Percentiles rank a stretch among this genome's conserved stretches.
Evolutionary conservation across 805 yeast species (phyloP).

Genomic region (Debaryomyces prosopidis): DNA sequence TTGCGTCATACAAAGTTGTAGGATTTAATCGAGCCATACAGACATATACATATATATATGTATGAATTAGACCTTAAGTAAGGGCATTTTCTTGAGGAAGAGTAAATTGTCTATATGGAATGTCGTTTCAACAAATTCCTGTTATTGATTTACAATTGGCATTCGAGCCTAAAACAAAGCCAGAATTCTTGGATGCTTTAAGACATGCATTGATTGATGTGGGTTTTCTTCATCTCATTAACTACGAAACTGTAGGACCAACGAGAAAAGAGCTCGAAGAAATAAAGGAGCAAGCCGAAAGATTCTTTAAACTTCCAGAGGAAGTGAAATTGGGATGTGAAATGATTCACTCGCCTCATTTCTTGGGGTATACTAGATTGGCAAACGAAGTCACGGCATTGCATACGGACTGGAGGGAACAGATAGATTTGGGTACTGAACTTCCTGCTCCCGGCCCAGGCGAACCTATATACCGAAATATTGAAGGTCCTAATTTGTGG

Average conservation of each 20-base stretch:
- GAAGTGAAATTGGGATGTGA: constrained; percentile 46
- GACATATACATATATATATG: too few relatives aligned
- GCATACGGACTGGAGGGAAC: constrained; percentile 59
- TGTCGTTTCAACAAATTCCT: constrained; percentile 45
- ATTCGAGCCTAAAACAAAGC: constrained; percentile 40
- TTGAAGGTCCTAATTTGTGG: constrained; percentile 61
- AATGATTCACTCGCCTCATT: constrained; percentile 58
- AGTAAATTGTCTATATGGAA: constrained; percentile 1
- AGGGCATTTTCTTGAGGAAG: too few relatives aligned
- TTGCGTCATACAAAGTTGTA: too few relatives aligned
- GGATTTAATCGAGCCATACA: too few relatives aligned
- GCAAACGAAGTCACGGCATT: constrained; percentile 60
- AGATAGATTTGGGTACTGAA: constrained; percentile 59
- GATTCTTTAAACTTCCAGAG: constrained; percentile 48
- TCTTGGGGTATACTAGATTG: constrained; percentile 55
- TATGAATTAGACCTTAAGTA: too few relatives aligned
- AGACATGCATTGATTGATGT: constrained; percentile 52
- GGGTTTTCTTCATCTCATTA: constrained; percentile 53
- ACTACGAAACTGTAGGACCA: constrained; percentile 43
- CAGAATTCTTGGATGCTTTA: constrained; percentile 39
- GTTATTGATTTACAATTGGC: constrained; percentile 46
- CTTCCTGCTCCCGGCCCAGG: constrained; percentile 40
- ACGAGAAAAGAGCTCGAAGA: constrained; percentile 33
- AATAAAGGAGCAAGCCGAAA: constrained; percentile 39
- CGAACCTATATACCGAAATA: constrained; percentile 45